phyloP scores from a whole-genome alignment of 768 basidiomycete species.

The Dentipellis fragilis region DNA sequence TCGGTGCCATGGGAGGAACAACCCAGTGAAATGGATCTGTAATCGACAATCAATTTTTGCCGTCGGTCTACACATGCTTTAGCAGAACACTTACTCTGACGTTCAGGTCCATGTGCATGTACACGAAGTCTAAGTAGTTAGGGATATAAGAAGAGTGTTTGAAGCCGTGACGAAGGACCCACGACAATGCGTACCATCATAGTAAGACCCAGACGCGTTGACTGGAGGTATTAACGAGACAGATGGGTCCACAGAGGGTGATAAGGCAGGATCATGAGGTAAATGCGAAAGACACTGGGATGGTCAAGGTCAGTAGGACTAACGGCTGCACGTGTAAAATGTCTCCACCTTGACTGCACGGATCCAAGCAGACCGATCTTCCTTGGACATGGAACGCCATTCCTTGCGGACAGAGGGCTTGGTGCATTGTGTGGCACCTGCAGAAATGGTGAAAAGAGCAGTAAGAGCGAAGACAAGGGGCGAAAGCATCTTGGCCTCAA shows the following conservation, averaged over 20 bases:
- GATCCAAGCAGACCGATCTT: conserved; percentile 16
- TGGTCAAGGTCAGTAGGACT: background rate
- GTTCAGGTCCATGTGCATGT: conserved; percentile 20
- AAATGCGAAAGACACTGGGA: conserved; percentile 11
- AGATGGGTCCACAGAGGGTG: conserved; percentile 3
- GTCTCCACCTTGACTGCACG: conserved; percentile 14
- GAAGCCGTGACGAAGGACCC: background rate
- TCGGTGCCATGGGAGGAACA: conserved; percentile 22
- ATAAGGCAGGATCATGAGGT: conserved; percentile 10
- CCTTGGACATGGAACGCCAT: conserved; percentile 13
- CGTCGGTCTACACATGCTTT: no score
- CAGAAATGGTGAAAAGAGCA: background rate
- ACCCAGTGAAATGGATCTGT: conserved; percentile 17
- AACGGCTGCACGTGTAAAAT: background rate
- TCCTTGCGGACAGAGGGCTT: conserved; percentile 16
- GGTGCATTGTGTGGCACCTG: background rate
- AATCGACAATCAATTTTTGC: background rate
- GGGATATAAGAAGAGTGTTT: background rate
- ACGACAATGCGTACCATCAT: conserved; percentile 6
- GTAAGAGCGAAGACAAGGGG: background rate
- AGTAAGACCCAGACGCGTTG: conserved; percentile 12
- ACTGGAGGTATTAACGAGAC: conserved; percentile 8
- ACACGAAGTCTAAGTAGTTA: conserved; percentile 12
- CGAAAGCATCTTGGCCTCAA: background rate
- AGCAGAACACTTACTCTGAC: conserved; percentile 1